These are phyloP conservation scores for Basidioascus undulatus DNA, from an alignment of 768 basidiomycete genomes.

Conservation along the genomic window DNA sequence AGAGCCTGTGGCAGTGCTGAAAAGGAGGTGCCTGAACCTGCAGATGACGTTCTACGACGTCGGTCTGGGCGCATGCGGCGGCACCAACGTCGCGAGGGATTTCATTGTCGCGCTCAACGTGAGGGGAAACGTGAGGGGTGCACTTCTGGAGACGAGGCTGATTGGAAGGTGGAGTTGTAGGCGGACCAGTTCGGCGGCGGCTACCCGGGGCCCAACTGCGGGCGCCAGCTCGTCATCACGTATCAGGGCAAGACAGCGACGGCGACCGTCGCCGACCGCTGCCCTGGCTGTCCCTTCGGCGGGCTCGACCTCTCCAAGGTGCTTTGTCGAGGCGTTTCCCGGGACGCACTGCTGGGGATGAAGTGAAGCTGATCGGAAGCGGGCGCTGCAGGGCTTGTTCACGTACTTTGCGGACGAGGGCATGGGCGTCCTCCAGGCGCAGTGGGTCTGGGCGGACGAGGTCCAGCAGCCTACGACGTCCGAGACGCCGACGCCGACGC, in stretches of 20 bases:
- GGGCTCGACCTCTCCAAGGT: conserved; percentile 44
- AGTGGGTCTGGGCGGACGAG: conserved; percentile 32
- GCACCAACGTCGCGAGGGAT: conserved; percentile 15
- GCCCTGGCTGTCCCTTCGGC: conserved; percentile 37
- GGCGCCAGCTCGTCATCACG: conserved; percentile 33
- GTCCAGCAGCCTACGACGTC: conserved; percentile 14
- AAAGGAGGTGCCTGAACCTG: too few species aligned
- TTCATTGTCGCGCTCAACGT: conserved; percentile 20
- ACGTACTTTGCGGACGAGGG: conserved; percentile 27
- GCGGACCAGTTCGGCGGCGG: conserved; percentile 30
- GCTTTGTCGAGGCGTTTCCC: too few species aligned
- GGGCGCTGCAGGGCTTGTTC: too few species aligned
- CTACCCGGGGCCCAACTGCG: conserved; percentile 43
- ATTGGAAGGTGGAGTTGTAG: conserved; percentile 6
- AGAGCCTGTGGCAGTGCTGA: too few species aligned
- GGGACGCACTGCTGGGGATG: too few species aligned
- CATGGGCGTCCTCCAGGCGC: conserved; percentile 34
- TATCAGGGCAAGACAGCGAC: conserved; percentile 33
- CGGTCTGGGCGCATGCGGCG: conserved; percentile 26
- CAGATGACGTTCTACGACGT: conserved; percentile 24
- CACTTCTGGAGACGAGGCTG: background rate
- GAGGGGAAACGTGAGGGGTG: too few species aligned
- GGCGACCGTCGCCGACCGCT: conserved; percentile 44
- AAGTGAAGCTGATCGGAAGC: too few species aligned
- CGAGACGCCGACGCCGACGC: conserved; percentile 7